phyloP scores from a whole-genome alignment of 257 asterid genomes.

The Ilex aquifolium region DNA sequence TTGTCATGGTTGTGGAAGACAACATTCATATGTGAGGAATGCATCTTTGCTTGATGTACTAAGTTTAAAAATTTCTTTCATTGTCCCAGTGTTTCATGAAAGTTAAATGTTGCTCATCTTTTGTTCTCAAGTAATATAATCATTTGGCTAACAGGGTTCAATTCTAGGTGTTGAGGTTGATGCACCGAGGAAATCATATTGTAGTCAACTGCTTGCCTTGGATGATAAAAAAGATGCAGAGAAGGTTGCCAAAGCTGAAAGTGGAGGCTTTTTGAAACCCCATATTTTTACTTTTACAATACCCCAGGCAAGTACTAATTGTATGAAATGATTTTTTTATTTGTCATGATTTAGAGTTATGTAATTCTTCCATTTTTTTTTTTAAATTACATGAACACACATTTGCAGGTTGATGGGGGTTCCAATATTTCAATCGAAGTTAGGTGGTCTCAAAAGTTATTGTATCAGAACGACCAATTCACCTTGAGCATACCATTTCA shows the following conservation, averaged over 20 bases:
- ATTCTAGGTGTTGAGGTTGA: conserved; percentile 97
- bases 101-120: conserved; percentile 22
- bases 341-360: conserved; percentile 3
- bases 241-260: conserved; percentile 40
- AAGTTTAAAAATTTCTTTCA: neutral
- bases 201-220: conserved; percentile 36
- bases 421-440: conserved; percentile 59
- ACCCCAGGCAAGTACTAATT: conserved; percentile 50
- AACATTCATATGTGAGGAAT: too few relatives aligned
- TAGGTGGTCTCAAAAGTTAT: conserved; percentile 88
- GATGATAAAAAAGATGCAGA: conserved; percentile 30
- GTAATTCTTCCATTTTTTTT: neutral
- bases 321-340: neutral
- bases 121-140: conserved; percentile 57
- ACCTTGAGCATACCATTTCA: conserved; percentile 71
- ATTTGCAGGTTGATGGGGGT: conserved; percentile 82
- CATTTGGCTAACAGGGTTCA: conserved; percentile 99
- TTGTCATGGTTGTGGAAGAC: too few relatives aligned
- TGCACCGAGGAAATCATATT: conserved; percentile 58
- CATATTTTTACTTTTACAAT: conserved; percentile 63
- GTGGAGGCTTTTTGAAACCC: conserved; percentile 63
- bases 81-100: conserved; percentile 15
- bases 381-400: too few relatives aligned
- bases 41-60: too few relatives aligned
- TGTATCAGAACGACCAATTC: conserved; percentile 51